phyloP scores from a whole-genome alignment of 768 basidiomycete species.

The Mycena olivaceomarginata region DNA sequence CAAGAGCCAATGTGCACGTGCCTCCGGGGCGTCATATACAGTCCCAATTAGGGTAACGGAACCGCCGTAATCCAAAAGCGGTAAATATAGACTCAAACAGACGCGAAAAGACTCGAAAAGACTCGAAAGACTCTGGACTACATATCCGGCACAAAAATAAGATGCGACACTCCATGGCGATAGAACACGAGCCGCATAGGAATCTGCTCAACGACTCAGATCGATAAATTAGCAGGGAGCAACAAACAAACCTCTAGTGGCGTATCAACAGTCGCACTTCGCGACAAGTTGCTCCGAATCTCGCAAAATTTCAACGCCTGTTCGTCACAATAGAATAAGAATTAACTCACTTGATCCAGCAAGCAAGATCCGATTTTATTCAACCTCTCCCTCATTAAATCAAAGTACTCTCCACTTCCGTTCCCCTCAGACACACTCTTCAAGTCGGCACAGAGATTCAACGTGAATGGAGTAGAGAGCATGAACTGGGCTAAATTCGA shows the following conservation, averaged over 20 bases:
- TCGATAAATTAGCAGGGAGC: background rate
- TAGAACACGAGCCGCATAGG: constrained; percentile 39
- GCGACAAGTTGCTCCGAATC: constrained; percentile 23
- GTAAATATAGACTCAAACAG: no score
- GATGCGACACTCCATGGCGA: constrained; percentile 27
- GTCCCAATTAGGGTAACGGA: background rate
- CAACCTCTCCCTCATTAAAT: constrained; percentile 56
- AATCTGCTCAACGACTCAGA: constrained; percentile 17
- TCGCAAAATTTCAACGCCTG: background rate
- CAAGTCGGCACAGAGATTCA: constrained; percentile 64
- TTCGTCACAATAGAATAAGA: background rate
- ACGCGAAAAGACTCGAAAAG: no score
- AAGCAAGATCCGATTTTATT: constrained; percentile 48
- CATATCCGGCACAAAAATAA: constrained; percentile 30
- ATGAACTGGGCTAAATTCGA: constrained; percentile 51
- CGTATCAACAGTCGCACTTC: constrained; percentile 15
- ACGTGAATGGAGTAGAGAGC: constrained; percentile 71
- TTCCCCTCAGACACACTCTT: constrained; percentile 48
- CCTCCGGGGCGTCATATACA: background rate
- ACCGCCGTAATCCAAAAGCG: background rate
- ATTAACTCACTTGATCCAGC: constrained; percentile 50
- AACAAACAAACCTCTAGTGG: constrained; percentile 16
- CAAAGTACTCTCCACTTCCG: constrained; percentile 47
- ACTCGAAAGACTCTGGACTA: background rate
- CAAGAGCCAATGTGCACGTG: background rate